These are phyloP conservation scores for Tremella mesenterica DNA, from an alignment of 768 basidiomycete genomes.

Conservation along the genomic window DNA sequence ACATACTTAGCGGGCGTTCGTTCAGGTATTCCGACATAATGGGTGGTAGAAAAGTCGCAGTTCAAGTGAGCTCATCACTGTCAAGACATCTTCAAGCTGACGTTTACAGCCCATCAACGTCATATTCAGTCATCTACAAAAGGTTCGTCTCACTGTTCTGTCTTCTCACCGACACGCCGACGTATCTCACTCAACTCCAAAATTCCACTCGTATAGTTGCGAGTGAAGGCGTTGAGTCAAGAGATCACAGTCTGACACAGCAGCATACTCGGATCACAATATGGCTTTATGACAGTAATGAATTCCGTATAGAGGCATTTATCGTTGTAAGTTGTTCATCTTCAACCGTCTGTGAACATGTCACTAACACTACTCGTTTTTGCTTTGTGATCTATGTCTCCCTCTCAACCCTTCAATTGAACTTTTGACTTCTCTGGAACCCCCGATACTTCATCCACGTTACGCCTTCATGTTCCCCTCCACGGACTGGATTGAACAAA, in stretches of 20 bases:
- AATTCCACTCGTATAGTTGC: no score
- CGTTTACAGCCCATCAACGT: slow-evolving; percentile 30
- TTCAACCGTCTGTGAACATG: no score
- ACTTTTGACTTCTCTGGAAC: no score
- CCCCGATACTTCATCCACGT: no score
- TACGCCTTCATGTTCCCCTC: no score
- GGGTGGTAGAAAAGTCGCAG: slow-evolving; percentile 95
- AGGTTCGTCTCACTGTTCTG: not conserved
- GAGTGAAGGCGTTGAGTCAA: not conserved
- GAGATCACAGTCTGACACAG: slow-evolving; percentile 4
- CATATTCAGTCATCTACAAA: slow-evolving; percentile 32
- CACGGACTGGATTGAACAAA: not conserved
- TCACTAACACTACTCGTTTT: no score
- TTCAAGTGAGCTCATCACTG: slow-evolving; percentile 93
- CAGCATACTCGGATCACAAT: slow-evolving; percentile 78
- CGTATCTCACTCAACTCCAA: not conserved
- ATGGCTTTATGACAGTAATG: slow-evolving; percentile 94
- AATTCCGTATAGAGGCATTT: slow-evolving; percentile 90
- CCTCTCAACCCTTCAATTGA: no score
- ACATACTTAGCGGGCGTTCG: no score
- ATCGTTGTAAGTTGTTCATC: slow-evolving; percentile 60
- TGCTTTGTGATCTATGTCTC: no score
- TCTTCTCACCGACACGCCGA: no score
- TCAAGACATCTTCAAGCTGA: slow-evolving; percentile 12
- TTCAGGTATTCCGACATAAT: slow-evolving; percentile 55